A percentile compares a stretch with the other conserved stretches of the same genome.
Evolutionary conservation across 2,329 filamentous ascomycete genomes (phyloP).

Genomic region (Dryadomyces sulphureus): DNA sequence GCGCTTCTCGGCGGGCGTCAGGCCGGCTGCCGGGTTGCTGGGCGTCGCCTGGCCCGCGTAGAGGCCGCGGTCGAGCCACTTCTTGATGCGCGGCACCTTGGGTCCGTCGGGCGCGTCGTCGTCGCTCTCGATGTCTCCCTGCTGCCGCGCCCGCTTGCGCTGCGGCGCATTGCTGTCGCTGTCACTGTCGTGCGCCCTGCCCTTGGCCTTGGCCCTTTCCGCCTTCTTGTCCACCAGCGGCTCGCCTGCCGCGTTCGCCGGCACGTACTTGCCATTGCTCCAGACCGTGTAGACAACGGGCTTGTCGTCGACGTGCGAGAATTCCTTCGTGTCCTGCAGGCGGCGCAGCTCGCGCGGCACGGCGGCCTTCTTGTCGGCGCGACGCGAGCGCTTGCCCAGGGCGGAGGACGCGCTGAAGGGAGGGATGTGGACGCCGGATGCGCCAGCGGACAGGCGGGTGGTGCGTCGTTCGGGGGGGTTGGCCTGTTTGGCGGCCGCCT

Average conservation of each 20-base stretch:
- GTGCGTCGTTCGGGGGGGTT: slow-evolving; percentile 19
- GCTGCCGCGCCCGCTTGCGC: slow-evolving; percentile 12
- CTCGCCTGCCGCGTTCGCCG: slow-evolving; percentile 21
- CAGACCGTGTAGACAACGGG: slow-evolving; percentile 45
- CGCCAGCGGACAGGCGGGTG: slow-evolving; percentile 26
- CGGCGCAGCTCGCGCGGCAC: slow-evolving; percentile 37
- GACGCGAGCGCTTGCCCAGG: slow-evolving; percentile 45
- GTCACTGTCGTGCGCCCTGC: slow-evolving; percentile 7
- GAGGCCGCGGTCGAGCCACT: slow-evolving; percentile 68
- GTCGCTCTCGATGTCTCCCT: slow-evolving; percentile 14
- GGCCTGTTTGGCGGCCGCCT: background rate
- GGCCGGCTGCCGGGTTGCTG: slow-evolving; percentile 28
- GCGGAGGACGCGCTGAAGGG: slow-evolving; percentile 26
- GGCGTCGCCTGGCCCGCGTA: slow-evolving; percentile 67
- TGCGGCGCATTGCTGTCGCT: slow-evolving; percentile 12
- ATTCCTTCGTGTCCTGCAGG: slow-evolving; percentile 50
- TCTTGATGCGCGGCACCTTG: slow-evolving; percentile 40
- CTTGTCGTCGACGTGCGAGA: slow-evolving; percentile 39
- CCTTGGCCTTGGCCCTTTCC: slow-evolving; percentile 4
- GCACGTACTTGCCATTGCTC: slow-evolving; percentile 49
- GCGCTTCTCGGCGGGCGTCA: slow-evolving; percentile 37
- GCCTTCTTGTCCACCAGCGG: slow-evolving; percentile 19
- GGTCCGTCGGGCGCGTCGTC: slow-evolving; percentile 17
- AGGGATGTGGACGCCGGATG: slow-evolving; percentile 23
- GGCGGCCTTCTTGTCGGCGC: slow-evolving; percentile 15